Base-by-base conservation (phyloP, 1,284 basidiomycete genomes). In the Somion occarium region DNA sequence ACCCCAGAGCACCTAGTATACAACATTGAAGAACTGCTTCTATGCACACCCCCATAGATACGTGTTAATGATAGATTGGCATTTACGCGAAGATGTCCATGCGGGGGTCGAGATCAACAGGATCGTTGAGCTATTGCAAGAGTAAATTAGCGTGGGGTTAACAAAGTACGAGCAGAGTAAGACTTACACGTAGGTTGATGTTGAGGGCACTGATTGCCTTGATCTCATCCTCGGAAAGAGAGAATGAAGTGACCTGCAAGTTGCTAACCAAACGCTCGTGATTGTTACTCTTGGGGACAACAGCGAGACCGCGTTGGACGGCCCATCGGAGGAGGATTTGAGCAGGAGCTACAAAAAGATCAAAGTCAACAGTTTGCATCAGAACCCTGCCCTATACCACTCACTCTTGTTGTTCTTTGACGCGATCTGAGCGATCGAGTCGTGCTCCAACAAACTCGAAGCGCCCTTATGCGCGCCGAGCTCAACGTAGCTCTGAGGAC, bases 321-420 rank as follows among this genome's bases (percentile, higher is more conserved):
- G 86, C 82, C 88, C 88, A 91, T 58, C 88, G 82, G 53, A 92
- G 77, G 30, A 91, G 70, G 30, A 91, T 75, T 66, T 85, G 82
- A 5, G 80, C 80, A 30, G 75, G 62, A 45, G 74, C 80, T 82
- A 53, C 53, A 59, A 63, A 4, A 42, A 23, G 43, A 34, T 34
- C 7, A 34, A 34, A 34, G 30, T 7, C 15, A 34, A 7, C 15
- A 34, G 30, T 19, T 34, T 20, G 20, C n/a, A 7, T n/a, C 19
- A 38, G 41, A 23, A 37, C 20, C n/a, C 11, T 34, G 1, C 12
- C 41, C 46, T 20, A 45, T 13, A 24, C 19, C n/a, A 67, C 76
- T 54, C 56, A 84, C 84, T 78, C 70, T 78, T 88, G 15, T 68
- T 62, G 60, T 83, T 72, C 54, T 73, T 72, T 15, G 65, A 54